Evolutionary conservation across 2,329 filamentous ascomycete genomes (phyloP), one percentile per base, ranked within the genome.

Genomic region (Thyridium curvatum): DNA sequence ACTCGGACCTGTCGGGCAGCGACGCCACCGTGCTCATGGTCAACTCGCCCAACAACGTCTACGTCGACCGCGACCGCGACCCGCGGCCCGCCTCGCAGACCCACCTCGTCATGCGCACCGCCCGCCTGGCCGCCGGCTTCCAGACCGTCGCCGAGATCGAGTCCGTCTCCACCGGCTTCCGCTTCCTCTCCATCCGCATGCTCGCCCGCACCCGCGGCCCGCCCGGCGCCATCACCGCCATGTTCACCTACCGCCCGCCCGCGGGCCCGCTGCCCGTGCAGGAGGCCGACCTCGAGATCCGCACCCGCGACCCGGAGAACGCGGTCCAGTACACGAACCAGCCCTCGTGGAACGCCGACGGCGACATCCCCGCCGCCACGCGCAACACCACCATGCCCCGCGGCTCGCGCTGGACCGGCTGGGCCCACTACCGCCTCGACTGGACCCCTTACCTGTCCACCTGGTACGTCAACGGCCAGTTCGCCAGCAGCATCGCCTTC

Each of bases 341-440:
- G 48, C 69, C 69, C 2, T 47, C 62, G 2, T 63, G 64, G 39
- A 63, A 64, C 47, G 53, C 52, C 10, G 48, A 55, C 3, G 59
- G 59, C 31, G 61, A 69, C 41, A 59, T 69, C 32, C 51, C 61
- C 1, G 52, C 56, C 9, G 64, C 68, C 0, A 67, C 64, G 1
- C 48, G 59, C 12, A 62, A 59, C 34, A 52, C 61, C 9, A 55
- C 53, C 5, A 41, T 61, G 5, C 58, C 68, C 12, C 50, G 55
- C 5, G 50, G 52, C 3, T 36, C 53, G 3, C 50, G 50, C 8
- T 72, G 68, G 67, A 60, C 60, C 40, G 59, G 68, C 29, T 73
- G 69, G 67, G 64, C 69, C 38, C 61, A 61, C 6, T 68, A 73
- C 47, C 63, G 69, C 21, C 62, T 73, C 46, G 71, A 73, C 50